Base-by-base conservation (phyloP, 83 land plant genomes). In the Picea abies region DNA sequence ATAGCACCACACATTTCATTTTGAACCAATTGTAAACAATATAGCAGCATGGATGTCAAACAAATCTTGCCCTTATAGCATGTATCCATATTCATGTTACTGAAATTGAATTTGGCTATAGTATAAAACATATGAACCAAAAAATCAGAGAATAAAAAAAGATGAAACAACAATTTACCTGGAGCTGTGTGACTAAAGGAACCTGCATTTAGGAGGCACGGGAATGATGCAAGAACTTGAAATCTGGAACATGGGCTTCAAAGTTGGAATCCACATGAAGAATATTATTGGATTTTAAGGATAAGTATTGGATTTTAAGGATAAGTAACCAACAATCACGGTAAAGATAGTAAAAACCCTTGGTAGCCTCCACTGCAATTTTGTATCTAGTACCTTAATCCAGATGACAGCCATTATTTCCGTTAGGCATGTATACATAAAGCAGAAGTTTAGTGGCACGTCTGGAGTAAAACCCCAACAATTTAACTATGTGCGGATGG, bases 141-240 rank as follows among this genome's bases (percentile, higher is more conserved):
- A 44, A 44, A 44, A 5, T 44, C 8, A 44, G 0, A 44, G 2
- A 11, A 2, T 10, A 0, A 52, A 2, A 52, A 52, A 0, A 20
- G 0, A 19, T n/a, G 17, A 37, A 68, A 39, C 32, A n/a, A 62
- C 25, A 29, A 15, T 49, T 4, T 20, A 93, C 96, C 98, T 60
- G 95, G 98, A 11, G 97, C 97, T 63, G 90, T 96, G 90, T 94
- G 94, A 35, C 98, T 95, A 82, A 90, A 93, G 68, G 98, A 92
- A 32, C 98, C 95, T 49, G 95, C 94, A 84, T 94, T 67, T 96
- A 94, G 41, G 87, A 86, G 39, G 87, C 84, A 26, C 92, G 73
- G 23, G 89, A 82, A 16, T 47, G 76, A 22, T 62, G 82, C 37
- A 93, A 78, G 82, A 90, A 89, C 91, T 93, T 96, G 83, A 96